Conservation (phyloP, 257 asterid species). For the Fraxinus anomala region DNA sequence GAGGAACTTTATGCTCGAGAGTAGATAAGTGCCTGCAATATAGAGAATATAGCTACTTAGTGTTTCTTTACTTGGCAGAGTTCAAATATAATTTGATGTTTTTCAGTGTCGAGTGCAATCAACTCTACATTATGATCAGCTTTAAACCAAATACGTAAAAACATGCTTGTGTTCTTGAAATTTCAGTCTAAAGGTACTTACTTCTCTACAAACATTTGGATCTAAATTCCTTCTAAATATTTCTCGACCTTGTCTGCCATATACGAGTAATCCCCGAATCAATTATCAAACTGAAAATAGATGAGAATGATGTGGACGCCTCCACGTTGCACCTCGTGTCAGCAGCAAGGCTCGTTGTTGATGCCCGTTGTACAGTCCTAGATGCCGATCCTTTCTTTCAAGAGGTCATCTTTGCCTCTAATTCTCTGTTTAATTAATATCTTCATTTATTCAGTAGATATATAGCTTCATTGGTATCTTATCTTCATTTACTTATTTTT, state of each 20-base stretch:
- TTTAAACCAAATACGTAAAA: neutral
- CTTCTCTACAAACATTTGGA: slow-evolving; percentile 77
- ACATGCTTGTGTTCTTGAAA: neutral
- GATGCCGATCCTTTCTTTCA: too few species aligned
- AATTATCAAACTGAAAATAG: neutral
- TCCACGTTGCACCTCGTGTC: too few species aligned
- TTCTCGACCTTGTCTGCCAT: slow-evolving; percentile 93
- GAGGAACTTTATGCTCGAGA: slow-evolving; percentile 71
- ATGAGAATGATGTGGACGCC: too few species aligned
- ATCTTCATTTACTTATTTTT: too few species aligned
- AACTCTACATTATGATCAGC: neutral
- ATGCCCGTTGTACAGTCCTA: too few species aligned
- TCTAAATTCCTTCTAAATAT: slow-evolving; percentile 80
- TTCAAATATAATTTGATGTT: neutral
- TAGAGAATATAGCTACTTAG: slow-evolving; percentile 12
- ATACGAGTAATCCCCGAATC: slow-evolving; percentile 90
- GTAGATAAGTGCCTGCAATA: slow-evolving; percentile 77
- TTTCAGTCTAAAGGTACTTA: slow-evolving; percentile 31
- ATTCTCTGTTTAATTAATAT: too few species aligned
- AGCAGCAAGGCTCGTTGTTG: too few species aligned
- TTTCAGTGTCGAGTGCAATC: neutral
- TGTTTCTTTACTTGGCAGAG: neutral
- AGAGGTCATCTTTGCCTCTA: too few species aligned
- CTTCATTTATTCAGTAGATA: too few species aligned
- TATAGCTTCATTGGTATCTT: too few species aligned